Evolutionary conservation across 495 filamentous ascomycete species (phyloP).

Genomic region (Penicillium alfredii): DNA sequence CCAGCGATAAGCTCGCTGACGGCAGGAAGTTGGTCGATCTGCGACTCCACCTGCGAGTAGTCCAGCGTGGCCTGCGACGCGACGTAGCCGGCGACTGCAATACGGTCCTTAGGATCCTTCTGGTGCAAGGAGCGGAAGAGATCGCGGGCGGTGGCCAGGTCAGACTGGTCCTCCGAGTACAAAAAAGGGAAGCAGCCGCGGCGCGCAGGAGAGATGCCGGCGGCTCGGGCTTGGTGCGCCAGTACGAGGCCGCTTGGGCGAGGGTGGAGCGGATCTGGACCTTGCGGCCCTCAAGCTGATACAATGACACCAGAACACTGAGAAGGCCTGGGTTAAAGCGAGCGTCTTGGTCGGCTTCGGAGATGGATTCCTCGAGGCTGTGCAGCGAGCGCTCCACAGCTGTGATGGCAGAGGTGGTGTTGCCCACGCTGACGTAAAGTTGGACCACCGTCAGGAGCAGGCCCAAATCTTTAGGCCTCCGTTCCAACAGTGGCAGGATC

Average conservation of each 20-base stretch:
- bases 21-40: constrained; percentile 58
- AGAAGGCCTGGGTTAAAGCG: constrained; percentile 84
- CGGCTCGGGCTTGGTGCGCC: constrained; percentile 53
- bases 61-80: constrained; percentile 72
- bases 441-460: constrained; percentile 78
- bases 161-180: constrained; percentile 58
- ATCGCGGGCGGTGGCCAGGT: constrained; percentile 61
- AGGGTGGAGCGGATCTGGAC: constrained; percentile 63
- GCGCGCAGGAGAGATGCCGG: constrained; percentile 63
- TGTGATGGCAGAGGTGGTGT: constrained; percentile 67
- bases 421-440: constrained; percentile 69
- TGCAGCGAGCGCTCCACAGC: constrained; percentile 70
- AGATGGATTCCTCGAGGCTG: constrained; percentile 61
- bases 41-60: constrained; percentile 51
- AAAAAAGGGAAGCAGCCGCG: constrained; percentile 74
- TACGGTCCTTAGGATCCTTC: constrained; percentile 55
- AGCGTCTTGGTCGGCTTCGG: constrained; percentile 56
- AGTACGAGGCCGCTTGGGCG: constrained; percentile 76
- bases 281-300: constrained; percentile 72
- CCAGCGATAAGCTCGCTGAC: constrained; percentile 58
- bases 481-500: constrained; percentile 68
- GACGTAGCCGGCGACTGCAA: constrained; percentile 71
- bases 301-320: constrained; percentile 75
- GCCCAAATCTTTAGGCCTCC: constrained; percentile 75
- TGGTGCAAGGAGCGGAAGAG: constrained; percentile 66